phyloP scores from a whole-genome alignment of 495 filamentous ascomycete genomes.

The Xylaria telfairii region DNA sequence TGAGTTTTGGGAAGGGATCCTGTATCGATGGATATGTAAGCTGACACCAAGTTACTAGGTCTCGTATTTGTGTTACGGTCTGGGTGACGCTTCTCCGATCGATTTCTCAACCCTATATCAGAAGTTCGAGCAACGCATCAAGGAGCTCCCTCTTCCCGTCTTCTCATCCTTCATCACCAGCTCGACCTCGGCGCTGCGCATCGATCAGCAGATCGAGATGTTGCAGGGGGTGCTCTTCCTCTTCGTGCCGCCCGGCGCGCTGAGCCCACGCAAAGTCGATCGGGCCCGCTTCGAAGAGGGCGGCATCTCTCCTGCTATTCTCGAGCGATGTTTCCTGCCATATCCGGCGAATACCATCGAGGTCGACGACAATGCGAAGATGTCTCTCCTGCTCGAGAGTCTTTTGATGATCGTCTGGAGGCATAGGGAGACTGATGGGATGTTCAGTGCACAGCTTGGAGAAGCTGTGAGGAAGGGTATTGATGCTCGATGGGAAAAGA shows the following conservation, averaged over 20 bases:
- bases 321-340: constrained; percentile 75
- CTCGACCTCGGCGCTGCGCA: constrained; percentile 49
- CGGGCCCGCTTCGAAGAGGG: constrained; percentile 44
- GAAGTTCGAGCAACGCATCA: constrained; percentile 67
- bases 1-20: constrained; percentile 20
- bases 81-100: constrained; percentile 45
- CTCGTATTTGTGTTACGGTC: constrained; percentile 38
- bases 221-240: constrained; percentile 67
- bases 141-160: constrained; percentile 68
- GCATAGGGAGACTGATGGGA: constrained; percentile 41
- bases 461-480: constrained; percentile 69
- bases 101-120: constrained; percentile 71
- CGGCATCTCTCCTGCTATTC: constrained; percentile 60
- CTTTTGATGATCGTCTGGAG: constrained; percentile 66
- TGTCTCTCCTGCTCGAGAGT: constrained; percentile 77
- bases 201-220: constrained; percentile 63
- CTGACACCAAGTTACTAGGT: constrained; percentile 27
- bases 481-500: constrained; percentile 57
- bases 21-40: not conserved
- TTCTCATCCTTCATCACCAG: constrained; percentile 75
- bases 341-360: constrained; percentile 68
- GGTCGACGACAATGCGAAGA: constrained; percentile 77
- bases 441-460: constrained; percentile 53
- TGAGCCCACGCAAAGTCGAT: constrained; percentile 52
- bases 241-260: constrained; percentile 65